Percentiles rank a stretch among this genome's conserved stretches.
phyloP scores from a whole-genome alignment of 139 green algal genomes.

The Mychonastes homosphaera region DNA sequence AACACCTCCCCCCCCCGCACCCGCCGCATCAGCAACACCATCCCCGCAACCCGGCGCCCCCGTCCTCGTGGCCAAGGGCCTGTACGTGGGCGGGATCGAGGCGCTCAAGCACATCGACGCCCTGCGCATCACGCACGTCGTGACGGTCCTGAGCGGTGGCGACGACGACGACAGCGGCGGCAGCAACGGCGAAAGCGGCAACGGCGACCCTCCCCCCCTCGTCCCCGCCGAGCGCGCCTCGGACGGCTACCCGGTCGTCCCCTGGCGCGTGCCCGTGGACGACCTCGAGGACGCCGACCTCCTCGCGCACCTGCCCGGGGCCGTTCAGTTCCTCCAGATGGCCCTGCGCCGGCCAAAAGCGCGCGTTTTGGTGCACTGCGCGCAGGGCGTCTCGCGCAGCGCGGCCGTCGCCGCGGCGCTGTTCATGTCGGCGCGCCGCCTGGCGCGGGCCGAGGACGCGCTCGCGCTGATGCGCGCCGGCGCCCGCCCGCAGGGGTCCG shows the following conservation, averaged over 20 bases:
- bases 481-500: too few species aligned
- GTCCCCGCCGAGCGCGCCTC: constrained; percentile 13
- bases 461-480: constrained; percentile 10
- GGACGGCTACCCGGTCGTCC: constrained; percentile 9
- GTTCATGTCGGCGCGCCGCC: constrained; percentile 21
- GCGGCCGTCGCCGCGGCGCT: constrained; percentile 32
- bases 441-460: neutral
- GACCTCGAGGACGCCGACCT: constrained; percentile 35
- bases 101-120: constrained; percentile 22
- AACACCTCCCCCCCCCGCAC: too few species aligned
- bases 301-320: constrained; percentile 26
- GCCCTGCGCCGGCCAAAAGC: constrained; percentile 3
- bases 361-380: constrained; percentile 29
- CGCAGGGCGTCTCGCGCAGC: constrained; percentile 13
- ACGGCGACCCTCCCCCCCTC: constrained; percentile 1
- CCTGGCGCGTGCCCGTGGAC: constrained; percentile 20
- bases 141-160: constrained; percentile 7
- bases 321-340: constrained; percentile 20
- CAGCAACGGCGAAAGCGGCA: neutral
- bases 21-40: too few species aligned
- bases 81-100: constrained; percentile 31
- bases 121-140: constrained; percentile 42
- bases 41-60: too few species aligned
- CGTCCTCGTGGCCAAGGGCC: too few species aligned
- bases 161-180: neutral